phyloP scores from a whole-genome alignment of 306 rosid genomes.

The Phaseolus lunatus region DNA sequence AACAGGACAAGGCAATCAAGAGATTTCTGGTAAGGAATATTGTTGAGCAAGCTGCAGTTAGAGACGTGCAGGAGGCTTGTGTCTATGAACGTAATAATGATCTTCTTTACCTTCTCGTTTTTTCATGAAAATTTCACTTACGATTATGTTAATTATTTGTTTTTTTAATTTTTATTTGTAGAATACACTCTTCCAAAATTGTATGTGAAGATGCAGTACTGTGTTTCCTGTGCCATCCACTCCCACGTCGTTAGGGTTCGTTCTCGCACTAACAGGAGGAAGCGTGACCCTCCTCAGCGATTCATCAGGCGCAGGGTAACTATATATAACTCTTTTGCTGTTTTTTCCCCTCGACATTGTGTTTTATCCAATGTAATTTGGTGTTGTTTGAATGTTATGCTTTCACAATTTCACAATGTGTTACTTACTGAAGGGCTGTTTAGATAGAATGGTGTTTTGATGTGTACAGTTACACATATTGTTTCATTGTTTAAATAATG shows the following conservation, averaged over 20 bases:
- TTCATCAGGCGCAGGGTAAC: conserved; percentile 79
- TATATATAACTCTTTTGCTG: background rate
- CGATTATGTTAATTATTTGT: background rate
- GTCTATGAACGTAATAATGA: conserved; percentile 74
- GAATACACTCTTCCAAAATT: conserved; percentile 93
- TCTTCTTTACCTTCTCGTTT: background rate
- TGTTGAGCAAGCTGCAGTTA: conserved; percentile 96
- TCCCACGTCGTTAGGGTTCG: conserved; percentile 97
- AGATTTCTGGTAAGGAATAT: conserved; percentile 93
- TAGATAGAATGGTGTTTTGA: background rate
- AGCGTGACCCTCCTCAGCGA: conserved; percentile 90
- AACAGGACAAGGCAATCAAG: conserved; percentile 80
- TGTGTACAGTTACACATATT: too few species aligned
- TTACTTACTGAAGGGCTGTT: too few species aligned
- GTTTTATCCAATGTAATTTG: background rate
- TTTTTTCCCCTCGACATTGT: background rate
- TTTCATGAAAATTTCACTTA: background rate
- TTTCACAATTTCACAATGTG: background rate
- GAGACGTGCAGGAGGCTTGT: conserved; percentile 98
- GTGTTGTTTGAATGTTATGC: too few species aligned
- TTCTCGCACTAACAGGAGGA: conserved; percentile 83
- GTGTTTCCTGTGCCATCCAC: conserved; percentile 97
- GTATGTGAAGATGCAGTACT: conserved; percentile 96
- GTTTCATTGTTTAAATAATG: too few species aligned
- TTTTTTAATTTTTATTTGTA: conserved; percentile 34